These are phyloP conservation scores for Prunella vulgaris DNA, from an alignment of 257 asterid genomes.

Conservation along the genomic window DNA sequence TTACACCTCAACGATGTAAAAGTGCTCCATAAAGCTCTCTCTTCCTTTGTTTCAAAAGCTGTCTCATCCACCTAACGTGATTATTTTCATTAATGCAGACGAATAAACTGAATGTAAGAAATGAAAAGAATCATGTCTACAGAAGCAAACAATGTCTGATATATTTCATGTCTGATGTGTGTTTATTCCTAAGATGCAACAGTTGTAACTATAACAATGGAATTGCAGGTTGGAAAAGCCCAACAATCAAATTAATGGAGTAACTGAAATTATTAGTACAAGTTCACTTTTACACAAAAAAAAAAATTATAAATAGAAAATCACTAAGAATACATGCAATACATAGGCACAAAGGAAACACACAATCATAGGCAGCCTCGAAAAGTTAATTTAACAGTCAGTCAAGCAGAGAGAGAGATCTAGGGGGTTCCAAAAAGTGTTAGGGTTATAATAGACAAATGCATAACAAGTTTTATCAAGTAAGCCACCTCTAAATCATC, in stretches of 20 bases:
- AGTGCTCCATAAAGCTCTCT: slow-evolving; percentile 75
- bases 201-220: background rate
- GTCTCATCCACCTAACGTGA: slow-evolving; percentile 74
- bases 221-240: background rate
- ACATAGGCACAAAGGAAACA: background rate
- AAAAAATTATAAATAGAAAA: background rate
- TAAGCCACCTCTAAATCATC: slow-evolving; percentile 54
- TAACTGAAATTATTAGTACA: background rate
- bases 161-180: too few species aligned
- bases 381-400: too few species aligned
- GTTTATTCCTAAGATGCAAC: background rate
- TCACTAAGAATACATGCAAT: background rate
- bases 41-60: slow-evolving; percentile 74
- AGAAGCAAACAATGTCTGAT: too few species aligned
- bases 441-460: slow-evolving; percentile 9
- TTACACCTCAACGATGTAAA: slow-evolving; percentile 58
- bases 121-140: background rate
- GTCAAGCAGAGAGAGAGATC: too few species aligned
- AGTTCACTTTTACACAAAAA: background rate
- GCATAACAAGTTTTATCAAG: background rate
- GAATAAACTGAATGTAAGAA: background rate
- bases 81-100: slow-evolving; percentile 6
- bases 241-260: background rate
- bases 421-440: too few species aligned
- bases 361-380: background rate